Conservation (phyloP, 176 grass and related monocot species). For the Aegilops sharonensis region DNA sequence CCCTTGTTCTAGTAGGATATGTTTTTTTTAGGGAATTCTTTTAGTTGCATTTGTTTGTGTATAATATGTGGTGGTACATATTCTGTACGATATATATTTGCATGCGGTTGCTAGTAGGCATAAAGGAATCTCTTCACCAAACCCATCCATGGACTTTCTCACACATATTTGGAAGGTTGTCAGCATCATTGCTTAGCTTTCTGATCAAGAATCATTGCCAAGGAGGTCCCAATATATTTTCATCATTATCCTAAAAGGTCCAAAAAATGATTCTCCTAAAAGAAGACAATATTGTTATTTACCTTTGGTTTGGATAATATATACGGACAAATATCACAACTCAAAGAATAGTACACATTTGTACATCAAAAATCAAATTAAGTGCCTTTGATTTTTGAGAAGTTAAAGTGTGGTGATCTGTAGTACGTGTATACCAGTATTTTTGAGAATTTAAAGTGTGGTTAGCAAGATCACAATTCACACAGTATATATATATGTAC, state of each 20-base stretch:
- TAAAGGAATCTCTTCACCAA: slow-evolving; percentile 13
- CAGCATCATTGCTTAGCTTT: slow-evolving; percentile 34
- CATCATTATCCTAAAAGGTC: neutral
- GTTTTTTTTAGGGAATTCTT: neutral
- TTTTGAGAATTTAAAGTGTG: too few species aligned
- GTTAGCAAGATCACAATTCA: too few species aligned
- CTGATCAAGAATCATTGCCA: slow-evolving; percentile 17
- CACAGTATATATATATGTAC: neutral
- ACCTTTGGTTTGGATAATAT: neutral
- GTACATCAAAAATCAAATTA: neutral
- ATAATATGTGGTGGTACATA: neutral
- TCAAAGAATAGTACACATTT: neutral
- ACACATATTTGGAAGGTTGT: slow-evolving; percentile 18
- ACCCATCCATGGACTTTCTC: slow-evolving; percentile 28
- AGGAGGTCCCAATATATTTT: neutral
- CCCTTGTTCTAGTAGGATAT: neutral
- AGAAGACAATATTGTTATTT: neutral
- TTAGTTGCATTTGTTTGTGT: neutral
- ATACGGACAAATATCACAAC: neutral
- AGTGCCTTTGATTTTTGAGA: neutral
- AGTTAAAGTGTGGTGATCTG: neutral
- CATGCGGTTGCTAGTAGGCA: neutral
- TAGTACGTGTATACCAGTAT: too few species aligned
- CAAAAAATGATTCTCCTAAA: neutral
- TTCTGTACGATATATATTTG: neutral